Conservation (phyloP, 192 early-diverging fungal genomes). For the Umbelopsis vinacea region DNA sequence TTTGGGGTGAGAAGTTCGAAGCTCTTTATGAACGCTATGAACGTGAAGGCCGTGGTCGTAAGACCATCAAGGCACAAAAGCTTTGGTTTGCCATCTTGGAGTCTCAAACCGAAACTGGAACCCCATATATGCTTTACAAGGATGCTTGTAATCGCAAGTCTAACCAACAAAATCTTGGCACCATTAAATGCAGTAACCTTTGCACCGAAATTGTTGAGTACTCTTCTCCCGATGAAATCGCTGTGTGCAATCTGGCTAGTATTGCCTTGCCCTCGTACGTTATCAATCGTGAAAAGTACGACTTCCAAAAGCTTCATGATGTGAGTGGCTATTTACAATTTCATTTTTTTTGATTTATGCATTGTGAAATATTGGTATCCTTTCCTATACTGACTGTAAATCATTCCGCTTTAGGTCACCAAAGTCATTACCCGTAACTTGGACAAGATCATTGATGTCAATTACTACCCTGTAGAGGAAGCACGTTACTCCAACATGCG, state of each 20-base stretch:
- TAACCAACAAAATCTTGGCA: constrained; percentile 98
- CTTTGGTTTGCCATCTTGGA: constrained; percentile 97
- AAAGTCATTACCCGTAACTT: constrained; percentile 92
- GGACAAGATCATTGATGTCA: constrained; percentile 97
- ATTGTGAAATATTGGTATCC: not conserved
- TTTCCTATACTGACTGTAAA: not conserved
- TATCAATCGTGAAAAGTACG: constrained; percentile 61
- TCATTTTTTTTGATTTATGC: not conserved
- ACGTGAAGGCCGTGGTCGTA: constrained; percentile 78
- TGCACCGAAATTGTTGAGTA: constrained; percentile 99
- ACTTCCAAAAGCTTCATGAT: constrained; percentile 84
- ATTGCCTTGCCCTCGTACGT: constrained; percentile 92
- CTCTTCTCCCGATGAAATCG: constrained; percentile 93
- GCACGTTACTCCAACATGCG: constrained; percentile 89
- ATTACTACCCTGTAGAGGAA: constrained; percentile 94
- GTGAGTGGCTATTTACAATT: constrained; percentile 38
- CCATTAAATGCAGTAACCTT: constrained; percentile 97
- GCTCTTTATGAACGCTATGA: constrained; percentile 85
- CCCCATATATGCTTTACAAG: constrained; percentile 99
- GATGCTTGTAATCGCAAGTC: constrained; percentile 99
- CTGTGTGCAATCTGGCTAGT: constrained; percentile 97
- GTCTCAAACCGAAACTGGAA: constrained; percentile 96
- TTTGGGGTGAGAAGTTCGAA: constrained; percentile 95
- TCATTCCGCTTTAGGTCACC: constrained; percentile 51
- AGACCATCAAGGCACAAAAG: constrained; percentile 96